Evolutionary conservation across 2,329 filamentous ascomycete genomes (phyloP).

Genomic region (Fusarium hainanense): DNA sequence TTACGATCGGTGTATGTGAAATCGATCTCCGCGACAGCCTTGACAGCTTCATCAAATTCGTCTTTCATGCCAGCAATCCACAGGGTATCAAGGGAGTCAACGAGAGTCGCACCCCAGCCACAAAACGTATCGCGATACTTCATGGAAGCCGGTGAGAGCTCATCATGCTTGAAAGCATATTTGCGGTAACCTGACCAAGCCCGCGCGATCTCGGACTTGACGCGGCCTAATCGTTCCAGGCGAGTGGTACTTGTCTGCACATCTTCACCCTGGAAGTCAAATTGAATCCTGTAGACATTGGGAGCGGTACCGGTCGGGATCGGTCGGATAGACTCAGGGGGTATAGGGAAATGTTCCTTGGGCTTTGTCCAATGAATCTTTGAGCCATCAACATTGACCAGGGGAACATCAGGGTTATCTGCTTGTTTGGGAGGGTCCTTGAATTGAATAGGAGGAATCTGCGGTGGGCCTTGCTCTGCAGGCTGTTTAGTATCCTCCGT

Average conservation of each 20-base stretch:
- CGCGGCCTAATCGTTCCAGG: conserved; percentile 69
- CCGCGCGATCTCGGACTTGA: conserved; percentile 79
- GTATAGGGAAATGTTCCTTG: conserved; percentile 81
- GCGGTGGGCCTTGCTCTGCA: conserved; percentile 23
- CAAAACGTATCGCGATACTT: conserved; percentile 83
- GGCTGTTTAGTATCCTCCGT: conserved; percentile 10
- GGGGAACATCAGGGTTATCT: conserved; percentile 30
- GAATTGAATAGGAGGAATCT: conserved; percentile 41
- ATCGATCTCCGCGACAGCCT: conserved; percentile 78
- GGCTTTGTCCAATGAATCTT: conserved; percentile 78
- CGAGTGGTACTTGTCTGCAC: conserved; percentile 70
- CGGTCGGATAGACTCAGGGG: conserved; percentile 74
- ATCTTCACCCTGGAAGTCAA: conserved; percentile 75
- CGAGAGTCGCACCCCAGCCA: conserved; percentile 88
- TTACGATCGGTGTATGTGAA: conserved; percentile 76
- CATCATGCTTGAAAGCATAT: conserved; percentile 87
- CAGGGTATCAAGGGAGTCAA: conserved; percentile 84
- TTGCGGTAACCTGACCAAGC: conserved; percentile 86
- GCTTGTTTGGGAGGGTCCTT: conserved; percentile 45
- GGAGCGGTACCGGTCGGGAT: conserved; percentile 79
- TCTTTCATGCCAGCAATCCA: conserved; percentile 86
- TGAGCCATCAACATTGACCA: conserved; percentile 27
- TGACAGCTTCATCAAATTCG: conserved; percentile 83
- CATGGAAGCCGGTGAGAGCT: conserved; percentile 79
- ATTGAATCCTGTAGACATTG: conserved; percentile 80